Evolutionary conservation across 768 basidiomycete species (phyloP), one percentile per base, ranked within the genome.

Genomic region (Agrocybe praecox): DNA sequence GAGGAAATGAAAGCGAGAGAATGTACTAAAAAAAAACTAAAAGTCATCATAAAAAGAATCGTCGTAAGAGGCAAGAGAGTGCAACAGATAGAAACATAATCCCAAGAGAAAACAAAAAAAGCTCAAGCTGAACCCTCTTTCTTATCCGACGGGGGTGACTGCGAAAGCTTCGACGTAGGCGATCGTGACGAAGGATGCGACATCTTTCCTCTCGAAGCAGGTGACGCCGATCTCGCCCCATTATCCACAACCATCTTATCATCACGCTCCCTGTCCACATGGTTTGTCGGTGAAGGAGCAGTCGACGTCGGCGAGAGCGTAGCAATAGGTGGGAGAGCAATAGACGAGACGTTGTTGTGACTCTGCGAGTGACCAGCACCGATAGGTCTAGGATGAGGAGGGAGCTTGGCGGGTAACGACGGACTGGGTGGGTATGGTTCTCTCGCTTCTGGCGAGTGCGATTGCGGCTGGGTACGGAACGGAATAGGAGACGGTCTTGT

Each of bases 351-450:
- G 65, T 66, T 42, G 36, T 62, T 67, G 49, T 82, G 77, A 5
- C 73, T 71, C 50, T 68, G 65, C 19, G 76, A 70, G 49, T 82
- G 72, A 0, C 83, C 81, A 12, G 74, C 72, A 15, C 89, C 89
- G 49, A 89, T 79, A 11, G 89, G 89, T 22, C 87, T 80, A 45
- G 90, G 89, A 66, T 90, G 90, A 22, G 88, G 87, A 42, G 90
- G 90, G 29, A 92, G 77, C 7, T 82, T 80, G 26, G 80, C 78
- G 6, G 86, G 80, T 12, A 89, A 72, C 22, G 84, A 69, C 0
- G 89, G 85, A 62, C 79, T 78, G 53, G 82, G 74, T 34, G 80
- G 76, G 55, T 80, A 84, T 4, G 71, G 68, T 36, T 83, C 83
- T 26, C 87, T 83, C 12, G 80, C 76, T 67, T 90, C 89, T 18